Evolutionary conservation across 441 rosid species (phyloP).

Genomic region (Geranium incanum): DNA sequence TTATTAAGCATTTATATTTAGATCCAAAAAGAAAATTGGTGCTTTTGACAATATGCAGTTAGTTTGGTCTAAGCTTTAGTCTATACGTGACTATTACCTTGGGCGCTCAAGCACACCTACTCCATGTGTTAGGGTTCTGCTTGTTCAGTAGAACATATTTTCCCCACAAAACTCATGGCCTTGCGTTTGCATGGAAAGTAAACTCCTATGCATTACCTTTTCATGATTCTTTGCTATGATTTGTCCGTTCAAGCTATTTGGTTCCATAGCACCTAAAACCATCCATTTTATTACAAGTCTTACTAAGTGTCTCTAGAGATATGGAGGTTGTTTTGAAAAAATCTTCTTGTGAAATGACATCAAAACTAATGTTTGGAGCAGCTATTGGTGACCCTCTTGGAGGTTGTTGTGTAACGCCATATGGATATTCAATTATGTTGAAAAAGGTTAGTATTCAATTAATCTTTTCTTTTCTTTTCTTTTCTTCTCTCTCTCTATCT

Average conservation of each 20-base stretch:
- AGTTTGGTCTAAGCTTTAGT: not conserved
- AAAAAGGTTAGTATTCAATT: conserved; percentile 48
- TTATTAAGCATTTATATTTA: not conserved
- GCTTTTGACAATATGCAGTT: not conserved
- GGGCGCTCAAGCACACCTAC: not conserved
- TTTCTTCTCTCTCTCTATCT: not conserved
- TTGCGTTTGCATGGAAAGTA: not conserved
- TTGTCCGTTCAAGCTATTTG: not conserved
- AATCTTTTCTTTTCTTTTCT: not conserved
- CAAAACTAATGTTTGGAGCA: conserved; percentile 30
- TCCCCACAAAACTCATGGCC: not conserved
- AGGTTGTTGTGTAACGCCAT: conserved; percentile 76
- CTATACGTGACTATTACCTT: not conserved
- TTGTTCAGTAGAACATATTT: not conserved
- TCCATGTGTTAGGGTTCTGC: not conserved
- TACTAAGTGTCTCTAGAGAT: not conserved
- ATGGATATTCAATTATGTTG: conserved; percentile 77
- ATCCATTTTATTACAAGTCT: not conserved
- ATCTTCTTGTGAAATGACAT: not conserved
- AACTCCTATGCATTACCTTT: not conserved
- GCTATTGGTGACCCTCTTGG: conserved; percentile 89
- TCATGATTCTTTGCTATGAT: not conserved
- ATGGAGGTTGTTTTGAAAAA: not conserved
- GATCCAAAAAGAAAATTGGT: not conserved
- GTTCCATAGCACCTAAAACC: not conserved